Evolutionary conservation across 2,329 filamentous ascomycete species (phyloP), one percentile per base, ranked within the genome.

Genomic region (Talaromyces sp.): DNA sequence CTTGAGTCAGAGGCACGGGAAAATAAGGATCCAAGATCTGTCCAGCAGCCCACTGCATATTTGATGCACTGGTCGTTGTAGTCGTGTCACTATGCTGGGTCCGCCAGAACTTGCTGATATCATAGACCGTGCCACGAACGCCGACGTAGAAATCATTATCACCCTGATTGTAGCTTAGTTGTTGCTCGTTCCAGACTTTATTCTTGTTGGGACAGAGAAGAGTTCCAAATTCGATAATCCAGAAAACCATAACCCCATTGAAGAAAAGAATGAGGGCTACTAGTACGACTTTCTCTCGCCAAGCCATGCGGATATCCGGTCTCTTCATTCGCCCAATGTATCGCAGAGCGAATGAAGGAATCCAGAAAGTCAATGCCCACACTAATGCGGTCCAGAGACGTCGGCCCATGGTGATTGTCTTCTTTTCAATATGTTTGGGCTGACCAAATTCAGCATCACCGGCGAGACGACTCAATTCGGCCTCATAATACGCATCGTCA

Each of bases 241-340:
- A 97, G 80, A 99, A 99, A 65, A 97, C 84, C 67, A 99, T 86
- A 33, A 86, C 74, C 45, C 75, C 92, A 78, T 99, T 99, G 70
- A 96, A 79, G 13, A 99, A 72, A 35, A 91, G 75, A 70, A 99
- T 98, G 61, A 97, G 72, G 66, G 91, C 82, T 56, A 93, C 88
- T 11, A 99, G 82, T 0, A 95, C 90, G 11, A 99, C 61, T 79
- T 99, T 99, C 74, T 99, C 95, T 78, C 95, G 87, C 95, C 95
- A 99, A 0, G 95, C 95, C 87, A 97, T 91, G 31, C 95, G 91
- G 9, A 99, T 92, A 79, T 99, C 95, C 1, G 93, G 95, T 63
- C 95, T 89, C 80, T 96, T 96, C 95, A 99, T 99, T 25, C 94
- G 91, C 37, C 95, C 95, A 65, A 98, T 73, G 66, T 84, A 89